Evolutionary conservation across 495 filamentous ascomycete genomes (phyloP).

Genomic region (Cryomyces antarcticus): DNA sequence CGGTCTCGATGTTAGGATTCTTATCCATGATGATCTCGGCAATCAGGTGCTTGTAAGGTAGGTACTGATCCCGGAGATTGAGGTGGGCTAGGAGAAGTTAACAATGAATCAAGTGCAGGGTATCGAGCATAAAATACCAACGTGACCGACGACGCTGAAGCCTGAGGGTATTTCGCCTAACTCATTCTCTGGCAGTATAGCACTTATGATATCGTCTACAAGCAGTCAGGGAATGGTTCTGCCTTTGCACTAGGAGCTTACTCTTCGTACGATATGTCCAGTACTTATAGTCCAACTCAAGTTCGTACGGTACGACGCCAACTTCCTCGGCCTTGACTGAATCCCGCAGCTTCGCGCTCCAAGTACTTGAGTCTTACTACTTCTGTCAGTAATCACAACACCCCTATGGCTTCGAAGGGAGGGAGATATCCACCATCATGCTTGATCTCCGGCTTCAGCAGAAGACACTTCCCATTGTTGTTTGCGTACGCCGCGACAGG

Average conservation of each 20-base stretch:
- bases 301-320: conserved; percentile 46
- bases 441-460: conserved; percentile 51
- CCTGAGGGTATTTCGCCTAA: conserved; percentile 64
- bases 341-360: conserved; percentile 45
- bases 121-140: conserved; percentile 31
- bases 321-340: conserved; percentile 46
- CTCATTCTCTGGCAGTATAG: conserved; percentile 51
- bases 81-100: conserved; percentile 39
- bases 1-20: conserved; percentile 55
- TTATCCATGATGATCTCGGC: conserved; percentile 76
- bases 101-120: background rate
- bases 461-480: conserved; percentile 44
- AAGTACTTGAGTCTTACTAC: conserved; percentile 48
- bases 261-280: conserved; percentile 54
- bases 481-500: conserved; percentile 25
- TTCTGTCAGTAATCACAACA: conserved; percentile 2
- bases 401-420: background rate
- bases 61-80: conserved; percentile 64
- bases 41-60: conserved; percentile 67
- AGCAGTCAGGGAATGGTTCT: no score
- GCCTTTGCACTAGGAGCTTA: no score
- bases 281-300: conserved; percentile 62
- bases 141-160: conserved; percentile 73
- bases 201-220: conserved; percentile 58
- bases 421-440: conserved; percentile 31